Base-by-base conservation (phyloP, 805 yeast species). In the Monosporozyma aerobia region DNA sequence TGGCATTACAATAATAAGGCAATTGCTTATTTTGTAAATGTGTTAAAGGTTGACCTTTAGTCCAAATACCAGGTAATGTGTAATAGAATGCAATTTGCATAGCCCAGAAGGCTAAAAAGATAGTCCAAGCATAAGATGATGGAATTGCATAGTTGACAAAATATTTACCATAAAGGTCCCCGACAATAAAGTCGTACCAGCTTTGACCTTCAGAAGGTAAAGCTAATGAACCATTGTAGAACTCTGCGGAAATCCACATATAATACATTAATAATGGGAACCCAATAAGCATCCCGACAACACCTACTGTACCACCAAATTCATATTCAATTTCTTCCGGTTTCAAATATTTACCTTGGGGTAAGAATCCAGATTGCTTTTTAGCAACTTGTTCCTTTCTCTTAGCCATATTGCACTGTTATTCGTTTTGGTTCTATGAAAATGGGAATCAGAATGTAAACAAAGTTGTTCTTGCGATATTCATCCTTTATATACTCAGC, bases 191-290 rank as follows among this genome's bases (percentile, higher is more conserved):
- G 1, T 71, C 77, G 25, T 53, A 32, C 80, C 78, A 83, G 41
- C 74, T 69, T 35, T 76, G 76, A 7, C 78, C 61, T 68, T 85
- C 81, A 49, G 73, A 81, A 3, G 97, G 97, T 68, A 76, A 71
- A 25, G 96, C 89, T 30, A 87, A 76, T 48, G 73, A 63, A 1
- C 96, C 96, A 57, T 73, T 73, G 70, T 89, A 88, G 68, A 85
- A 90, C 56, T 80, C 79, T 50, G 94, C 92, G 62, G 89, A 78
- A 51, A 92, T 82, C 95, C 96, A 92, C 94, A 94, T 85, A 72
- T 94, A 94, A 77, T 85, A 88, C 99, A 94, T 94, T 64, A 94
- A 75, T 47, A 84, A 64, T 7, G 99, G 99, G 73, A 94, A 94
- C 3, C 96, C 95, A 46, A 80, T 65, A 83, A 92, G 80, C 98